Conservation (phyloP, 2,329 filamentous ascomycete species). For the Fusarium tanahbumbuense region DNA sequence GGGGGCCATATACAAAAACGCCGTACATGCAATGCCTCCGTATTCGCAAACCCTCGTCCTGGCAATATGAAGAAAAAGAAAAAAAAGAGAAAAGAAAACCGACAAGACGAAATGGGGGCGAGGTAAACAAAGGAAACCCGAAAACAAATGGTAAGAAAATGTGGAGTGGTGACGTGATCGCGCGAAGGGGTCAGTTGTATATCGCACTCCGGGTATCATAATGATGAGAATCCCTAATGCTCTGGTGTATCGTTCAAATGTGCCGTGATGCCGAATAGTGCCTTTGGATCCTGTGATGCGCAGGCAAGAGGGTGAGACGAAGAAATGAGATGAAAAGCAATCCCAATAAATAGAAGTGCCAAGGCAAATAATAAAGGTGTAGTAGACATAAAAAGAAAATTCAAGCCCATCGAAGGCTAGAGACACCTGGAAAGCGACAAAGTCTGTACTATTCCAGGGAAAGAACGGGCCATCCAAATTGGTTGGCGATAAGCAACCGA, state of each 20-base stretch:
- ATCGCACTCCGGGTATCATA: conserved; percentile 58
- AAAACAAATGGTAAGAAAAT: conserved; percentile 41
- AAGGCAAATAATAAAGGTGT: conserved; percentile 11
- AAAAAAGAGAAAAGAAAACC: conserved; percentile 21
- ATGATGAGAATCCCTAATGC: conserved; percentile 51
- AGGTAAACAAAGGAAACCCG: conserved; percentile 29
- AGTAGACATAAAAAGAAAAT: conserved; percentile 17
- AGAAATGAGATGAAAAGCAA: conserved; percentile 11
- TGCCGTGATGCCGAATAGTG: conserved; percentile 49
- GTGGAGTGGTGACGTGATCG: conserved; percentile 55
- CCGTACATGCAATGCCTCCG: conserved; percentile 45
- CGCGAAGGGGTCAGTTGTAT: conserved; percentile 48
- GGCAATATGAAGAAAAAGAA: conserved; percentile 29
- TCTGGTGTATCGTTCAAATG: conserved; percentile 51
- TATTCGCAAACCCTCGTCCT: conserved; percentile 36
- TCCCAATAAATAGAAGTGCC: conserved; percentile 15
- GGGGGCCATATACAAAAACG: conserved; percentile 46
- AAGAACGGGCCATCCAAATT: conserved; percentile 26
- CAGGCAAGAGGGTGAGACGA: conserved; percentile 22
- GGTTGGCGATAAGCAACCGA: conserved; percentile 26
- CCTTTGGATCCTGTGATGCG: conserved; percentile 35
- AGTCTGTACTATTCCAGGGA: neutral
- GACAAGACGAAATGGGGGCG: conserved; percentile 31
- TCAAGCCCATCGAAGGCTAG: neutral
- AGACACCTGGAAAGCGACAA: neutral